Evolutionary conservation across 2,329 filamentous ascomycete genomes (phyloP).

Genomic region (Cladosporium sp.): DNA sequence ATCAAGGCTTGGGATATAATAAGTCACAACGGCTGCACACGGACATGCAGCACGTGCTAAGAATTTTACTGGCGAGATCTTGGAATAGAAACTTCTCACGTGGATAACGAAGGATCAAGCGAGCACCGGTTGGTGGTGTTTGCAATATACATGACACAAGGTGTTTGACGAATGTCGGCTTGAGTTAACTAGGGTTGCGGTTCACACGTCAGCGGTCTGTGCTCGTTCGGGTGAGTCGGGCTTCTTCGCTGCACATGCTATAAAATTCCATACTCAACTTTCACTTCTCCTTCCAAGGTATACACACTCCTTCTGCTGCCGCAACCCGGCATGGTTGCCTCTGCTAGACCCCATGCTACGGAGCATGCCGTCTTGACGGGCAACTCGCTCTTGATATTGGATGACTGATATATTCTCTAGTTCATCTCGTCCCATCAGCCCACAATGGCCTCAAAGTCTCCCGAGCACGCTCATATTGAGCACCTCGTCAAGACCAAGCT

Average conservation of each 20-base stretch:
- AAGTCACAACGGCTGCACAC: slow-evolving; percentile 4
- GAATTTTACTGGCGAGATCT: no score
- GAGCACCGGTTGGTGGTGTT: not conserved
- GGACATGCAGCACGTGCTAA: not conserved
- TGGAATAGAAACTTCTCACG: no score
- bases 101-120: not conserved
- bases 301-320: not conserved
- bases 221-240: not conserved
- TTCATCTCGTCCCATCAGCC: not conserved
- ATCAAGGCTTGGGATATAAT: slow-evolving; percentile 4
- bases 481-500: slow-evolving; percentile 37
- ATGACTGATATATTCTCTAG: not conserved
- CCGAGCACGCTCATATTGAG: slow-evolving; percentile 39
- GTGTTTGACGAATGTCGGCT: not conserved
- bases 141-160: not conserved
- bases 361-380: not conserved
- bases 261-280: not conserved
- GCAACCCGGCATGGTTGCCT: no score
- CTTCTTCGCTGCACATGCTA: not conserved
- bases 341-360: not conserved
- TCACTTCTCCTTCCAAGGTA: not conserved
- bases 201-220: not conserved
- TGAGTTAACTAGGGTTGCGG: not conserved
- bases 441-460: slow-evolving; percentile 27
- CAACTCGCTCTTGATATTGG: no score